Base-by-base conservation (phyloP, 192 early-diverging fungal species). In the Jimgerdemannia flammicorona region DNA sequence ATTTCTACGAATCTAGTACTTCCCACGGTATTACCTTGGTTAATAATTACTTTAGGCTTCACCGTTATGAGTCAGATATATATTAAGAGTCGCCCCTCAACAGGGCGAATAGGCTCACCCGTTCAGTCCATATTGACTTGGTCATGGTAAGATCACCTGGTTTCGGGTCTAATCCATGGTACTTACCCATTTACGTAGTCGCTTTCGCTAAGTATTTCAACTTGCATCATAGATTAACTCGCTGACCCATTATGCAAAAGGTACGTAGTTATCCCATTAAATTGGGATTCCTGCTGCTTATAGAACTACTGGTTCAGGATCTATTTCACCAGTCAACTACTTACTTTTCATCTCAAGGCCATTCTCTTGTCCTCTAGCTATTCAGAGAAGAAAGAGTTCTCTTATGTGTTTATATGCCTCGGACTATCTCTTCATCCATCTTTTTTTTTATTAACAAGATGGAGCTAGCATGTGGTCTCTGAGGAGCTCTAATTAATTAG, bases 121-220 rank as follows among this genome's bases (percentile, higher is more conserved):
- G 80, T 84, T 84, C 83, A 81, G 83, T 84, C 83, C 81, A 71
- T 71, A 82, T 79, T 75, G 74, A 84, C 83, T 77, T 84, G 81
- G 79, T 79, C 78, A 84, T 84, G 76, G 77, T 81, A 84, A 84
- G 83, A 84, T 84, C 83, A 81, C 83, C 81, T 84, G 83, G 81
- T 84, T 84, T 84, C 83, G 83, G 83, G 83, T 84, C 83, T 84
- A 72, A 84, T 84, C 79, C 78, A 82, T 82, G 80, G 79, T 81
- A 84, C 82, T 83, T 78, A 78, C 65, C 80, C 78, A 78, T 84
- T 80, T n/a, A 81, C 77, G 78, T 20, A 72, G 54, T 72, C 67
- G 71, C 67, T 72, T 72, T 72, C 71, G 67, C 79, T 84, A 84
- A 74, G 82, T 81, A 81, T 77, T 84, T 72, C 75, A 81, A 81